Evolutionary conservation across 768 basidiomycete genomes (phyloP).

Genomic region (Daedalea quercina): DNA sequence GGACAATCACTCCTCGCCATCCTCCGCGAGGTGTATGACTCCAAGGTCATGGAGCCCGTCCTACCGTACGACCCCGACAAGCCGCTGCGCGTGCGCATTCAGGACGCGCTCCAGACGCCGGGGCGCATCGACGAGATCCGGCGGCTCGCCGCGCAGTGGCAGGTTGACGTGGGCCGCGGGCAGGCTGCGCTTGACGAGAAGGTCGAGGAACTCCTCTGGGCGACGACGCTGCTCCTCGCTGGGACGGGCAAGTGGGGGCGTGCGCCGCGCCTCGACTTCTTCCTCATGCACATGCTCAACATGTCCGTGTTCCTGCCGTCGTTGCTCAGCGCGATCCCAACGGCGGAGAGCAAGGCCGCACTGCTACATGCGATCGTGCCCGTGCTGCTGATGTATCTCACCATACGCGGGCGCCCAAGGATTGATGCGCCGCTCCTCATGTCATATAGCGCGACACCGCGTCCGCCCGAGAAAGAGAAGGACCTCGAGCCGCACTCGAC

Average conservation of each 20-base stretch:
- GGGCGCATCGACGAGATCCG: constrained; percentile 36
- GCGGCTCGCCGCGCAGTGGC: constrained; percentile 35
- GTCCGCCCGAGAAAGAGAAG: constrained; percentile 25
- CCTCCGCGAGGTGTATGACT: constrained; percentile 44
- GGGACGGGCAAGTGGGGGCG: constrained; percentile 39
- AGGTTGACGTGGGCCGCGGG: constrained; percentile 26
- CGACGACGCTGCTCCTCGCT: constrained; percentile 39
- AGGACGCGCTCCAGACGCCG: constrained; percentile 28
- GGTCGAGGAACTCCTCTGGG: constrained; percentile 46
- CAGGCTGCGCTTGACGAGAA: constrained; percentile 32
- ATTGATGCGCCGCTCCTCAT: constrained; percentile 43
- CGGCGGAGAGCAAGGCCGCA: constrained; percentile 32
- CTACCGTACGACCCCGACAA: constrained; percentile 46
- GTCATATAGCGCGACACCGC: constrained; percentile 36
- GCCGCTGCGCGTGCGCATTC: constrained; percentile 29
- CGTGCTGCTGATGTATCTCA: constrained; percentile 26
- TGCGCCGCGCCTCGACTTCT: constrained; percentile 47
- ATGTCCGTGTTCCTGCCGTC: constrained; percentile 44
- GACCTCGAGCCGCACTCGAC: constrained; percentile 11
- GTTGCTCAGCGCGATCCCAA: constrained; percentile 26
- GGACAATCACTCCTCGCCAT: constrained; percentile 42
- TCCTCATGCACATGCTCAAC: constrained; percentile 54
- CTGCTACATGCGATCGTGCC: constrained; percentile 40
- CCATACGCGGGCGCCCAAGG: constrained; percentile 46
- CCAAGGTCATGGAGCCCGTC: constrained; percentile 39